Percentiles rank a stretch among this genome's conserved stretches.
These are phyloP conservation scores for Psophocarpus tetragonolobus DNA, from an alignment of 306 rosid species.

Conservation along the genomic window DNA sequence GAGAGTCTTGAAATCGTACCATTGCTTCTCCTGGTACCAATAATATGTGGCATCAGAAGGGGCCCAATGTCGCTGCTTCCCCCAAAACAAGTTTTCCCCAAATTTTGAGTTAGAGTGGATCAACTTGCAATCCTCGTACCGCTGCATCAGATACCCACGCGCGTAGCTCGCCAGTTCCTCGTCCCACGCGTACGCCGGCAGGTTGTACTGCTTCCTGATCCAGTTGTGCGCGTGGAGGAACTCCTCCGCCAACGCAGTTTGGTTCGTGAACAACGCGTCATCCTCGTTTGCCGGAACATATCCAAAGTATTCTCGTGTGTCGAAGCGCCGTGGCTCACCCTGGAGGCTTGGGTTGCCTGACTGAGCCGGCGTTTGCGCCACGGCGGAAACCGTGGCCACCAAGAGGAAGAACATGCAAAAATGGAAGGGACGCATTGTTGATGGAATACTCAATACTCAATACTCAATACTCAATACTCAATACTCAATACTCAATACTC, in stretches of 20 bases:
- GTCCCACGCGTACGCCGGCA: conserved; percentile 45
- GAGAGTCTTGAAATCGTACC: conserved; percentile 26
- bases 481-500: no score
- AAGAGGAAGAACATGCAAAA: neutral
- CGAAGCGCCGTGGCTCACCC: neutral
- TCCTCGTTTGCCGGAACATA: neutral
- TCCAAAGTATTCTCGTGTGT: conserved; percentile 29
- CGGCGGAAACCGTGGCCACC: neutral
- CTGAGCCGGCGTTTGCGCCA: no score
- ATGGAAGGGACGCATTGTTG: neutral
- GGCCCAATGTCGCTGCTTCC: conserved; percentile 37
- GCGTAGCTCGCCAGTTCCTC: conserved; percentile 45
- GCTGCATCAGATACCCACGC: conserved; percentile 32
- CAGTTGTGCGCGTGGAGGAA: conserved; percentile 60
- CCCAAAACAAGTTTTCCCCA: conserved; percentile 80
- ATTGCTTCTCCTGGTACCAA: conserved; percentile 44
- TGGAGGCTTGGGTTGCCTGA: neutral
- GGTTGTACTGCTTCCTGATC: conserved; percentile 29
- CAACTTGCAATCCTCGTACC: conserved; percentile 41
- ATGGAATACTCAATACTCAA: no score
- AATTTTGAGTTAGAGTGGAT: conserved; percentile 39
- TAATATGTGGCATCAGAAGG: conserved; percentile 45
- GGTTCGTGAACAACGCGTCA: neutral
- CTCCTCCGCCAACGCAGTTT: conserved; percentile 21
- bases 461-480: no score